Evolutionary conservation across 495 filamentous ascomycete genomes (phyloP).

Genomic region (Penicillium alfredii): DNA sequence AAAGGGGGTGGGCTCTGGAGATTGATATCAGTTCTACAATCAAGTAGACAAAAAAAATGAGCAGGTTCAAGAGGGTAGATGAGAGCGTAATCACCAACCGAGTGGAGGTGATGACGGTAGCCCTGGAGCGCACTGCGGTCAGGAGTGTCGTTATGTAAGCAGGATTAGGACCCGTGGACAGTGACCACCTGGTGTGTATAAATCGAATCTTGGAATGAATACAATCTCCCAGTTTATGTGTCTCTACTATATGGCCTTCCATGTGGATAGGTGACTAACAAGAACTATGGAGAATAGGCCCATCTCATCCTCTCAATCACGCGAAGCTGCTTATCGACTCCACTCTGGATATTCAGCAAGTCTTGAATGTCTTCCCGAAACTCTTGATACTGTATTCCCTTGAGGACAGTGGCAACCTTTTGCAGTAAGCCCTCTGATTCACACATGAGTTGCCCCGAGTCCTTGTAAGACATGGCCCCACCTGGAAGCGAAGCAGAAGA

Average conservation of each 20-base stretch:
- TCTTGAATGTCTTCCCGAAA: slow-evolving; percentile 83
- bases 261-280: too few species aligned
- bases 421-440: slow-evolving; percentile 75
- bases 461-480: slow-evolving; percentile 74
- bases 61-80: slow-evolving; percentile 10
- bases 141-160: slow-evolving; percentile 25
- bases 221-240: too few species aligned
- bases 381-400: slow-evolving; percentile 64
- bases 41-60: too few species aligned
- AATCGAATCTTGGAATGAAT: too few species aligned
- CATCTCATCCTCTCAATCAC: slow-evolving; percentile 79
- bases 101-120: slow-evolving; percentile 27
- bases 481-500: slow-evolving; percentile 55
- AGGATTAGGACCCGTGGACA: neutral
- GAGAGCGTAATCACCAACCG: slow-evolving; percentile 14
- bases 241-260: too few species aligned
- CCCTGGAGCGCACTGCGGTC: slow-evolving; percentile 6
- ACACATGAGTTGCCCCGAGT: slow-evolving; percentile 83
- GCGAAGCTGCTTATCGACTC: slow-evolving; percentile 64
- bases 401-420: slow-evolving; percentile 57
- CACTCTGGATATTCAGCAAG: slow-evolving; percentile 66
- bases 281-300: slow-evolving; percentile 75
- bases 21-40: too few species aligned
- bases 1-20: too few species aligned
- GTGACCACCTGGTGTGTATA: too few species aligned